Base-by-base conservation (phyloP, 352 stramenopile species). In the Thraustotheca clavata region DNA sequence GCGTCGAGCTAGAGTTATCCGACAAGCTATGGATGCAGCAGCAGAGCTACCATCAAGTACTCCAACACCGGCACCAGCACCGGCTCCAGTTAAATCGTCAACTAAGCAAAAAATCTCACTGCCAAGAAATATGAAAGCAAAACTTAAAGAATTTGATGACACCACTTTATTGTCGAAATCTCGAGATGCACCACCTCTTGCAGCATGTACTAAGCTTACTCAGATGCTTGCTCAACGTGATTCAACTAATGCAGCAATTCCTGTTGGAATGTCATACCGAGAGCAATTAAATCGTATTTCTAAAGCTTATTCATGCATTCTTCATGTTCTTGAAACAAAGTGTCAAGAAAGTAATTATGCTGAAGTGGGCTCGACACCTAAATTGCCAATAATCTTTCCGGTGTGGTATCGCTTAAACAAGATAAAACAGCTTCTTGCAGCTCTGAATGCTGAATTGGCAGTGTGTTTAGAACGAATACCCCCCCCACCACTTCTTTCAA, bases 361-460 rank as follows among this genome's bases (percentile, higher is more conserved):
- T n/a, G 5, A n/a, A 29, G 5, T 18, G 4, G 57, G 57, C 4
- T 22, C 22, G 9, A 7, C 38, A 2, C 57, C 57, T 9, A 54
- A 20, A 4, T 33, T 65, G 9, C 27, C 57, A 11, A 26, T 27
- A 2, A 46, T 65, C 12, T 65, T 65, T 49, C 57, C 57, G 16
- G 8, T 54, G 18, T 65, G 57, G 57, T 65, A 34, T 55, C 57
- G 57, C 3, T 46, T 65, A 1, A 43, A 65, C 22, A 65, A 55
- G 38, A 43, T 65, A 29, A 65, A 65, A 32, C 24, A 54, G 8
- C 57, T 65, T 8, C 26, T 65, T 22, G 38, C 3, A 3, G 57
- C 46, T 7, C 18, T 65, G 22, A 65, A 65, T 22, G 12, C 38
- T 22, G 57, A 65, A 46, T 46, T 65, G 16, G 26, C 57, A 20